Percentiles rank a stretch among this genome's conserved stretches.
Conservation (phyloP, 2,329 filamentous ascomycete species). For the Neodidymelliopsis sp. region DNA sequence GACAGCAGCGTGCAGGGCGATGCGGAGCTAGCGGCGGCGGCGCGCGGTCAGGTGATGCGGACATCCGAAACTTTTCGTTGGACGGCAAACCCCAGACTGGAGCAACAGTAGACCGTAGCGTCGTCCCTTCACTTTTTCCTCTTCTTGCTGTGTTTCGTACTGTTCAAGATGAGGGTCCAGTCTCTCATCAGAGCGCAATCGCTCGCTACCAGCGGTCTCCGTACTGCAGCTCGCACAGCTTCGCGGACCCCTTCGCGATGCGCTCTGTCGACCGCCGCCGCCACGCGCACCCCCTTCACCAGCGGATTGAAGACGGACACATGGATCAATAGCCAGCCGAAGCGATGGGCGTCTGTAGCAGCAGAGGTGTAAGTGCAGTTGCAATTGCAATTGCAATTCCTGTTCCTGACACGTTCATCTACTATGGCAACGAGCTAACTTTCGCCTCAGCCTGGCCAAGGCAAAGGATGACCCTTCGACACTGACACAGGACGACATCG, state of each 20-base stretch:
- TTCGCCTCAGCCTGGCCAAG: slow-evolving; percentile 55
- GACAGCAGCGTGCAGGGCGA: too few species aligned
- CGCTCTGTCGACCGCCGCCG: slow-evolving; percentile 43
- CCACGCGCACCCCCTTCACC: slow-evolving; percentile 36
- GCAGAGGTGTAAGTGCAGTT: slow-evolving; percentile 47
- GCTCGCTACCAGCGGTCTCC: slow-evolving; percentile 40
- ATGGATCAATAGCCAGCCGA: slow-evolving; percentile 42
- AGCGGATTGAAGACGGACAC: slow-evolving; percentile 39
- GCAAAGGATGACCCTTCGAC: slow-evolving; percentile 64
- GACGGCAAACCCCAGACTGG: slow-evolving; percentile 17
- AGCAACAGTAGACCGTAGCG: slow-evolving; percentile 34
- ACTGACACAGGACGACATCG: slow-evolving; percentile 70
- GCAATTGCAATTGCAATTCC: too few species aligned
- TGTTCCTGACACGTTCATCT: too few species aligned
- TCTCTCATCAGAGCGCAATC: slow-evolving; percentile 45
- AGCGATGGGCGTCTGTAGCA: slow-evolving; percentile 48
- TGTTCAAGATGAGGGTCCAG: slow-evolving; percentile 45
- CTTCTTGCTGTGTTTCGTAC: slow-evolving; percentile 18
- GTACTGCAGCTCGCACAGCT: slow-evolving; percentile 35
- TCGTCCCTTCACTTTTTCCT: slow-evolving; percentile 35
- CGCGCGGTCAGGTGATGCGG: slow-evolving; percentile 32
- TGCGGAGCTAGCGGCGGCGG: not conserved
- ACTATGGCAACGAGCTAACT: too few species aligned
- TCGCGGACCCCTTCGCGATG: slow-evolving; percentile 39
- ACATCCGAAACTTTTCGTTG: slow-evolving; percentile 40